Evolutionary conservation across 2,329 filamentous ascomycete genomes (phyloP).

Genomic region (Aspergillus floridensis): DNA sequence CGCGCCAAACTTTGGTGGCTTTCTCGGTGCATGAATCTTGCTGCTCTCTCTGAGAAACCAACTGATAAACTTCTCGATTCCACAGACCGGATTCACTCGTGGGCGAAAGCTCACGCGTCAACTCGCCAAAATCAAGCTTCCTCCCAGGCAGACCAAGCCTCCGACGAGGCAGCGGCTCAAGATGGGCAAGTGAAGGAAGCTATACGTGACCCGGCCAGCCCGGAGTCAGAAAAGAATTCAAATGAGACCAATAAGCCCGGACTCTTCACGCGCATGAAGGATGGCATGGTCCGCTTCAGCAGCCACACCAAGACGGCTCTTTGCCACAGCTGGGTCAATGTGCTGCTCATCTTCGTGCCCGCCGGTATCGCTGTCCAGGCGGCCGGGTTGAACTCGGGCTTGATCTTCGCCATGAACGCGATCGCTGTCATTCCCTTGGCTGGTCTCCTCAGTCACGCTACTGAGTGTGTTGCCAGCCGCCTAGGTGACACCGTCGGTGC

Average conservation of each 20-base stretch:
- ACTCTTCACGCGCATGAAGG: constrained; percentile 28
- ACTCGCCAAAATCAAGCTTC: constrained; percentile 12
- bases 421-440: constrained; percentile 73
- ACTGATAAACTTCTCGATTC: neutral
- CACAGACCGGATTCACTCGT: constrained; percentile 39
- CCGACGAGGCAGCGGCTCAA: constrained; percentile 13
- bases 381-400: constrained; percentile 52
- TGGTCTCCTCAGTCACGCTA: constrained; percentile 68
- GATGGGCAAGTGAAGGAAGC: constrained; percentile 32
- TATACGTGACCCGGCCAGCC: constrained; percentile 17
- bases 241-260: constrained; percentile 21
- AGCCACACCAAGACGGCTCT: constrained; percentile 35
- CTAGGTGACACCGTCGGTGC: constrained; percentile 72
- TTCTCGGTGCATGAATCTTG: neutral
- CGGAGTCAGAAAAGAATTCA: constrained; percentile 19
- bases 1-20: neutral
- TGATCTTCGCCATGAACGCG: constrained; percentile 72
- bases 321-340: constrained; percentile 44
- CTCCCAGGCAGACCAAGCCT: constrained; percentile 2
- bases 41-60: neutral
- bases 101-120: constrained; percentile 42
- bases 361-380: constrained; percentile 41
- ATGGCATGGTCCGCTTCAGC: constrained; percentile 32
- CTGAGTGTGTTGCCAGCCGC: constrained; percentile 69
- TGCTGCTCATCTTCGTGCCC: constrained; percentile 44